phyloP scores from a whole-genome alignment of 257 asterid genomes.

The Plectranthus barbatus region DNA sequence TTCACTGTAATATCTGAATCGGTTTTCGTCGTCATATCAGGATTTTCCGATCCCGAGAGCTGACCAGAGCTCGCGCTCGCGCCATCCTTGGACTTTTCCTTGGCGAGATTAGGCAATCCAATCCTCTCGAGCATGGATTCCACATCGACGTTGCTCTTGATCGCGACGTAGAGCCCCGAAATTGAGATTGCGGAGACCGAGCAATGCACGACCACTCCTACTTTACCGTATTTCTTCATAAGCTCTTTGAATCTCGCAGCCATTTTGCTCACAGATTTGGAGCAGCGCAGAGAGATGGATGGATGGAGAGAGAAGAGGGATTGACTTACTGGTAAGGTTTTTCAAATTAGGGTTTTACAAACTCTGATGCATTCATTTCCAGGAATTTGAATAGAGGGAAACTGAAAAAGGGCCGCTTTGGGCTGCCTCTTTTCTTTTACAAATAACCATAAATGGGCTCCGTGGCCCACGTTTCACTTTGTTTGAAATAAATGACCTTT shows the following conservation, averaged over 20 bases:
- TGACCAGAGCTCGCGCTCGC: constrained; percentile 5
- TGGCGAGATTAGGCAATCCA: constrained; percentile 43
- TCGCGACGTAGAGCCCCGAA: constrained; percentile 64
- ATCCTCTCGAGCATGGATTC: constrained; percentile 61
- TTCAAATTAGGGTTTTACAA: constrained; percentile 18
- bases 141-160: constrained; percentile 81
- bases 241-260: constrained; percentile 60
- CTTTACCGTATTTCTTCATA: constrained; percentile 76
- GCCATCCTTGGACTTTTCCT: constrained; percentile 11
- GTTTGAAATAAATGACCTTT: too few species aligned
- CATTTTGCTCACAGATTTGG: constrained; percentile 18
- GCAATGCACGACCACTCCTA: constrained; percentile 77
- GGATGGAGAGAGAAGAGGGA: neutral
- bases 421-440: too few species aligned
- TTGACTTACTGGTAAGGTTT: neutral
- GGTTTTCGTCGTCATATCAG: constrained; percentile 1
- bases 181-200: constrained; percentile 78
- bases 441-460: too few species aligned
- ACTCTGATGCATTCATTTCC: neutral
- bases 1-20: constrained; percentile 18
- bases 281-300: neutral
- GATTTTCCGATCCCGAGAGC: constrained; percentile 2
- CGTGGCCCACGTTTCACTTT: too few species aligned
- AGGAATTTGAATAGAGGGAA: neutral
- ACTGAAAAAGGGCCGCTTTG: neutral